Evolutionary conservation across 208 protist genomes (phyloP), one percentile per base, ranked within the genome.

Genomic region (Balamuthia mandrillaris): DNA sequence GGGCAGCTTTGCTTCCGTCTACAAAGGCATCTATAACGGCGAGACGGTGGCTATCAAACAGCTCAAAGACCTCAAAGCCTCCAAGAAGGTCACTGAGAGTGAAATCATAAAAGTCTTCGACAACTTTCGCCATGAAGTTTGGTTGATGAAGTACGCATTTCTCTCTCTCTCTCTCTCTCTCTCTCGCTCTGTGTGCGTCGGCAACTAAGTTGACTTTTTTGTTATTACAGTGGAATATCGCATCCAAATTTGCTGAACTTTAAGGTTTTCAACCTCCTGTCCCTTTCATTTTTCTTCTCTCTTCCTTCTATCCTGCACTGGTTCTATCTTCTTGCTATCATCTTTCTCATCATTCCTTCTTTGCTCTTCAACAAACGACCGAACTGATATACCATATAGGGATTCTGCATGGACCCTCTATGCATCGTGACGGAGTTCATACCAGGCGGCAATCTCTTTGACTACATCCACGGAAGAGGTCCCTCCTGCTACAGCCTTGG

Each of bases 81-180:
- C 52, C 47, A 33, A 60, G 70, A 79, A 42, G 16, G 70, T 79
- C 14, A 49, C 70, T 16, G 70, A 60, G 29, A 79, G 58, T 42
- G 58, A 79, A 33, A 42, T 79, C 18, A 79, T 74, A 2, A 81
- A 83, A n/a, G 79, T 81, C 45, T 89, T 86, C 24, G 60, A 87
- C 24, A 81, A 89, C 44, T 89, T 89, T 47, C 27, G 86, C 18
- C 68, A 85, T 60, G 86, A 89, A 75, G 72, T 72, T 33, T 78
- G 44, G 49, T 14, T 89, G 33, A 41, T 89, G 49, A 87, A 72
- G 52, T 79, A 58, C 41, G 12, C 16, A 24, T 12, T 33, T 12
- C 16, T 63, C 56, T n/a, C 47, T 18, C 10, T 52, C 14, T n/a
- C 47, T 52, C 47, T 52, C 47, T 18, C 18, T 18, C 56, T 51